Evolutionary conservation across 306 rosid species (phyloP), one percentile per base, ranked within the genome.

Genomic region (Vigna reflexopilosa): DNA sequence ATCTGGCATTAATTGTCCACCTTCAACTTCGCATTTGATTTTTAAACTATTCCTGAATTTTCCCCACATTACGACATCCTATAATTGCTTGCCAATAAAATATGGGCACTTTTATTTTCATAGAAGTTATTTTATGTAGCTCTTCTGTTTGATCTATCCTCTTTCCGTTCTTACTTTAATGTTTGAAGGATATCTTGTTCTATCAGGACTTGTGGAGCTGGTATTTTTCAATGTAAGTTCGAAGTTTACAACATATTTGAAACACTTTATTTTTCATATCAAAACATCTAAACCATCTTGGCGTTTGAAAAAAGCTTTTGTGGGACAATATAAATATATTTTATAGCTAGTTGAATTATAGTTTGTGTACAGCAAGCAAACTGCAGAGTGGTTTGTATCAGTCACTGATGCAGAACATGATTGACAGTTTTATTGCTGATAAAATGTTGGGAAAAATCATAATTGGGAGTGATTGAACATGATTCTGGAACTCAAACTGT

Each of bases 31-130:
- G 0, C 44, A 48, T 75, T 68, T 77, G 70, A 68, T 32, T 77
- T 81, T 70, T 55, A 63, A 69, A 79, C 74, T 50, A 64, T 75
- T 75, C 32, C 24, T 38, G 45, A 12, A 12, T 32, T 59, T 36
- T 16, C 20, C 44, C 40, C 47, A 17, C 65, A 11, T 32, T 70
- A 36, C 64, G 16, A 78, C 40, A 79, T n/a, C 47, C 56, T 62
- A 5, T 55, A 52, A 68, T 67, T 24, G 66, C 9, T 68, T 40
- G 13, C 71, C 49, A 17, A 65, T 65, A 72, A 66, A 51, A 47
- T 48, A 14, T 26, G 38, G 38, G 65, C 74, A 34, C 50, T 0
- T 28, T 65, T 15, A 20, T 58, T 51, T 38, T 45, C 57, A 58
- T 67, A 2, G 22, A 74, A 49, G 48, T 44, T 49, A 71, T 82